Conservation (phyloP, 2,329 filamentous ascomycete species). For the Sordariomycetes sp. region DNA sequence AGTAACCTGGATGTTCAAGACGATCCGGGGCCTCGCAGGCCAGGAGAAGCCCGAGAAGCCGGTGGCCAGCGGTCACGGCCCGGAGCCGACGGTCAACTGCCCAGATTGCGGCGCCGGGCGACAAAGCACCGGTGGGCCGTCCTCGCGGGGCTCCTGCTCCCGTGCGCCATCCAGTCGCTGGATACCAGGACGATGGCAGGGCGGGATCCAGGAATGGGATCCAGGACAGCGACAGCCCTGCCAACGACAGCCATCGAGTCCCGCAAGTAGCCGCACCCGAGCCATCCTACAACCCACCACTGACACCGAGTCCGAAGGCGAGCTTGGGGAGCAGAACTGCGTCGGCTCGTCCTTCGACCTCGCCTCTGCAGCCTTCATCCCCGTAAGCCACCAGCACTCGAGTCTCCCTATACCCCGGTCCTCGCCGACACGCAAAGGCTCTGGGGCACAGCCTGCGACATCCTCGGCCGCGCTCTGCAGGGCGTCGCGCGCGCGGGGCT, state of each 20-base stretch:
- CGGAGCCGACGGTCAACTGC: constrained; percentile 9
- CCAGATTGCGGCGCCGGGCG: constrained; percentile 16
- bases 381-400: constrained; percentile 15
- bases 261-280: neutral
- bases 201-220: too few species aligned
- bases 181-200: too few species aligned
- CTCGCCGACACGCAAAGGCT: constrained; percentile 13
- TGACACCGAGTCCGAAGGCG: neutral
- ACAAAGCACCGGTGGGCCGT: constrained; percentile 41
- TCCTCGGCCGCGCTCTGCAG: constrained; percentile 50
- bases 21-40: neutral
- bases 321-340: constrained; percentile 41
- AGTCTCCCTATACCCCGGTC: too few species aligned
- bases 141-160: constrained; percentile 42
- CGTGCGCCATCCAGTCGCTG: constrained; percentile 47
- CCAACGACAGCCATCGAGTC: constrained; percentile 1
- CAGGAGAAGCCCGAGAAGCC: neutral
- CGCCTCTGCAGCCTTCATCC: constrained; percentile 53
- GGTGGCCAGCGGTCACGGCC: neutral
- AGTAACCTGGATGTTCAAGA: neutral
- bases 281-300: neutral
- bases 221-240: constrained; percentile 1
- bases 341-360: constrained; percentile 58
- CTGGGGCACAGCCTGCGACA: constrained; percentile 50
- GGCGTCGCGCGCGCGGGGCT: constrained; percentile 49